Evolutionary conservation across 2,329 filamentous ascomycete species (phyloP).

Genomic region (Acephala macrosclerotiorum): DNA sequence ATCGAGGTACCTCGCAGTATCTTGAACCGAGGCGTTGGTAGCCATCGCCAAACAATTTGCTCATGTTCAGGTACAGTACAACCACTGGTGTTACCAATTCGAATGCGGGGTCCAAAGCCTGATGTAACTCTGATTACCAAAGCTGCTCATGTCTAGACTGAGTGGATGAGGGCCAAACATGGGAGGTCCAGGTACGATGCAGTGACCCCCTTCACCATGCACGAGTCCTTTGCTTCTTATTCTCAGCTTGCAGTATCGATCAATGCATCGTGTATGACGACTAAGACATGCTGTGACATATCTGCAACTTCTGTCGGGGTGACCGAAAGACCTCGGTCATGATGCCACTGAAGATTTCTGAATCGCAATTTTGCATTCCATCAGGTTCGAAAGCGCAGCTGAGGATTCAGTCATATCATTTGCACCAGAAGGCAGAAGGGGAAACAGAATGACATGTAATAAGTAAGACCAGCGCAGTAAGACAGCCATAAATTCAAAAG

Average conservation of each 20-base stretch:
- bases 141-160: no score
- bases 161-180: background rate
- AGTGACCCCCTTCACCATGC: background rate
- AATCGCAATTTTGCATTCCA: background rate
- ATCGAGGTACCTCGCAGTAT: constrained; percentile 2
- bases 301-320: background rate
- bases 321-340: constrained; percentile 2
- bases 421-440: background rate
- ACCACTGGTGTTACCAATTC: background rate
- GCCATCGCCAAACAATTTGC: background rate
- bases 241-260: constrained; percentile 3
- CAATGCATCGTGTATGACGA: background rate
- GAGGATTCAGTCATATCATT: background rate
- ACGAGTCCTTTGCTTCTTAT: background rate
- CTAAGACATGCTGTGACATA: background rate
- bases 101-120: background rate
- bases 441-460: constrained; percentile 20
- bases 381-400: background rate
- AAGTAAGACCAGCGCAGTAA: constrained; percentile 19
- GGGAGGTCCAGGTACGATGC: background rate
- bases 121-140: background rate
- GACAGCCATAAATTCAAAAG: constrained; percentile 6
- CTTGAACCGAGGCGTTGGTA: constrained; percentile 1
- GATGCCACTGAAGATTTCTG: background rate
- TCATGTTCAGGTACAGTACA: background rate